Base-by-base conservation (phyloP, 2,329 filamentous ascomycete genomes). In the Colletotrichum tofieldiae region DNA sequence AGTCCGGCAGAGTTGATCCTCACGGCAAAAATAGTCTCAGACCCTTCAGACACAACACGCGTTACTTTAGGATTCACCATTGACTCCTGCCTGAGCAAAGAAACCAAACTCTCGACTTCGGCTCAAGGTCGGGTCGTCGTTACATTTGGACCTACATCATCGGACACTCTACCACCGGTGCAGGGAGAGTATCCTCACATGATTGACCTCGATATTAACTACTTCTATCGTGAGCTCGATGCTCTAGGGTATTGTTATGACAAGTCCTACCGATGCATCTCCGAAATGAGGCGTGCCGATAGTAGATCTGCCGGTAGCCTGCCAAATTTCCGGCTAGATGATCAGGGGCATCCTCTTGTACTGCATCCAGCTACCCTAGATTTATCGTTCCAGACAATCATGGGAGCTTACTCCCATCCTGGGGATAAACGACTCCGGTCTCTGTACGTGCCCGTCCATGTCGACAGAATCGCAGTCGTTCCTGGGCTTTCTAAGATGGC, bases 281-380 rank as follows among this genome's bases (percentile, higher is more conserved):
- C 45, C 16, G 37, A 32, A 3, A 29, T 70, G 23, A 5, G 9
- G 16, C 32, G 12, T 35, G 39, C 29, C 23, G n/a, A 26, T 29
- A n/a, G 2, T n/a, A n/a, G 12, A n/a, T n/a, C 5, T 51, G 29
- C 47, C 1, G 29, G 29, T 20, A n/a, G n/a, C 9, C 32, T 47
- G 65, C 4, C 65, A 32, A 32, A 32, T 32, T 32, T 32, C 29
- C 29, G 29, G 29, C 29, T 32, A 32, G 29, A 63, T 14, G 26
- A 37, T 8, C 26, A 39, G n/a, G 49, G 39, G 0, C 39, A 26
- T 9, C 45, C 26, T n/a, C 41, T 68, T 6, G 39, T 68, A 2
- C 71, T 84, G 0, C 82, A 84, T 51, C 82, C 82, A 0, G 78
- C 74, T 0, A 70, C 76, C 5, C 73, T 84, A 0, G 82, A 84